Base-by-base conservation (phyloP, 257 asterid species). In the Misopates orontium region DNA sequence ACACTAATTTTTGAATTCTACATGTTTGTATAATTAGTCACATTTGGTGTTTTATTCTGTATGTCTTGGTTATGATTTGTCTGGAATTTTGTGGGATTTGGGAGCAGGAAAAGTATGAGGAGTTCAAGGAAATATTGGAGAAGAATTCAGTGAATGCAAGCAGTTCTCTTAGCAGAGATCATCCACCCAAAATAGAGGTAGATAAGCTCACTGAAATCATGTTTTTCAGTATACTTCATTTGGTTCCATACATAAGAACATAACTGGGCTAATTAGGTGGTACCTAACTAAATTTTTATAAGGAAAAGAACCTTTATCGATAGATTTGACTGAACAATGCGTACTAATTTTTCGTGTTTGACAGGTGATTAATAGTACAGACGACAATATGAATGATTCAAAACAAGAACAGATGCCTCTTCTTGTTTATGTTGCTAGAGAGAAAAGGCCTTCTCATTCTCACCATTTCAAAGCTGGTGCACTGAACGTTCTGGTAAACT, bases 381-480 rank as follows among this genome's bases (percentile, higher is more conserved):
- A 52, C 62, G 48, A 10, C 42, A 60, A 47, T 13, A 47, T 40
- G 4, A 49, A 22, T 42, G 70, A 53, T 72, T 59, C 59, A 0
- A 20, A 50, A 21, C 60, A 60, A 62, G 60, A 63, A 40, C 75
- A 66, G 32, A 65, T 83, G 84, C 85, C 89, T 17, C 68, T 80
- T 18, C 86, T 85, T 25, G 90, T 83, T 36, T 89, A 89, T 60
- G 83, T 84, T 48, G 77, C 91, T 41, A 76, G 96, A 47, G 96
- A 88, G 80, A 86, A 86, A 73, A 74, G 83, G 16, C 82, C 91
- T 53, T 57, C 67, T 9, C 77, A 64, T 65, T 83, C 89, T 18
- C 97, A 87, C 65, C 87, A 87, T 76, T 87, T 87, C 81, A 90
- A 87, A 82, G 96, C 88, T 8, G 96, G 96, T 59, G 88, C 95